Evolutionary conservation across 495 filamentous ascomycete species (phyloP), one percentile per base, ranked within the genome.

Genomic region (Endocarpon pusillum): DNA sequence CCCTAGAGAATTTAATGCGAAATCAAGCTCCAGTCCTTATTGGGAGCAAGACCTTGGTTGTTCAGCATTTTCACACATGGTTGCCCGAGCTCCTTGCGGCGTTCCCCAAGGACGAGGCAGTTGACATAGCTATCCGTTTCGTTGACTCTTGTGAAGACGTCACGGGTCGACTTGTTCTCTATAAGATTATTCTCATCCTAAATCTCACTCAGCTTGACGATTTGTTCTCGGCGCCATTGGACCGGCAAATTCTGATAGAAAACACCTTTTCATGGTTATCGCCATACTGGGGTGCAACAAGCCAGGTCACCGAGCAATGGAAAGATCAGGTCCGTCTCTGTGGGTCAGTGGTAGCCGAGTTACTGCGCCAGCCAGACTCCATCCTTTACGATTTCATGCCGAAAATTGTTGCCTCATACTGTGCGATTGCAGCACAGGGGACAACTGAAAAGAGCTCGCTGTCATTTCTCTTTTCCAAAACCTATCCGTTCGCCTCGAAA

Each of bases 11-110:
- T 3, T 62, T 99, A 42, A 96, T 99, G 84, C 71, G 72, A 38
- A 89, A 82, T 46, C 59, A 71, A 1, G 78, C 84, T 8, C 81
- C 91, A 1, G 72, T 83, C 26, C 53, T 94, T 31, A 75, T 99
- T 21, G 89, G 89, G 19, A 94, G 80, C 38, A 91, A 96, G 50
- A 96, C 89, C 1, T 56, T 99, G 21, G 79, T 91, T 3, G 86
- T 96, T 12, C 89, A 99, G 50, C 80, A 96, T 54, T 93, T 96
- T 52, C 89, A 96, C 49, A 75, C 80, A 2, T 96, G 89, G 89
- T 59, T 99, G 8, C 91, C 89, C 0, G 85, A 93, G 42, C 69
- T 96, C 4, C 68, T 70, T 3, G 70, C 73, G 10, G 62, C 86
- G 21, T 66, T 99, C 45, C 70, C 62, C 10, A 71, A 75, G 1